Conservation (phyloP, 164 flowering plant species). For the Euptelea pleiosperma region DNA sequence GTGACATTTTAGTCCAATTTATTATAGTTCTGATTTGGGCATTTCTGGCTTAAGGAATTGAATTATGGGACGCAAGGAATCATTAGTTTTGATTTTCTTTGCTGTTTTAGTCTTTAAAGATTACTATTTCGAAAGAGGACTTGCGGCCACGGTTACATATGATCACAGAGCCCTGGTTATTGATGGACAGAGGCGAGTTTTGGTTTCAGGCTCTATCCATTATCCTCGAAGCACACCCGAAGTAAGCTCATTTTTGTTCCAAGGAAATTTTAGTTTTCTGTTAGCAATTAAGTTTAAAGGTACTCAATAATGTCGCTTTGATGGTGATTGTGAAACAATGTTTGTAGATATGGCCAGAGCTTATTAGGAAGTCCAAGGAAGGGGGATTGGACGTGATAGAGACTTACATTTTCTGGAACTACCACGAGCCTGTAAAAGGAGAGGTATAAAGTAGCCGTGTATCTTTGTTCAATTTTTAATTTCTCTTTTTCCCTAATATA, state of each 20-base stretch:
- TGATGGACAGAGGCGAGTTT: conserved; percentile 53
- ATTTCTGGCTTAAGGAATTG: neutral
- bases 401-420: conserved; percentile 62
- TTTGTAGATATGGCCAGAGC: conserved; percentile 50
- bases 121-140: conserved; percentile 7
- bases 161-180: conserved; percentile 60
- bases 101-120: conserved; percentile 16
- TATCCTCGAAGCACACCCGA: conserved; percentile 66
- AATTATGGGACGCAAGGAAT: conserved; percentile 14
- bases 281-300: too few species aligned
- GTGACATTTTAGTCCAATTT: too few species aligned
- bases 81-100: conserved; percentile 1
- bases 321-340: conserved; percentile 2
- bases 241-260: conserved; percentile 21
- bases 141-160: conserved; percentile 40
- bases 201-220: conserved; percentile 63
- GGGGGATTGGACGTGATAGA: conserved; percentile 66
- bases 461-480: neutral
- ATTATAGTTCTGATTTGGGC: neutral
- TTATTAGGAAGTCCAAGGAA: conserved; percentile 51
- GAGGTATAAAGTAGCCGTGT: conserved; percentile 26
- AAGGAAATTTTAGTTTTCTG: neutral
- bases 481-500: neutral
- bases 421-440: conserved; percentile 55
- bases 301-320: neutral